These are phyloP conservation scores for Podaxis carcinomalis DNA, from an alignment of 768 basidiomycete genomes.

Conservation along the genomic window DNA sequence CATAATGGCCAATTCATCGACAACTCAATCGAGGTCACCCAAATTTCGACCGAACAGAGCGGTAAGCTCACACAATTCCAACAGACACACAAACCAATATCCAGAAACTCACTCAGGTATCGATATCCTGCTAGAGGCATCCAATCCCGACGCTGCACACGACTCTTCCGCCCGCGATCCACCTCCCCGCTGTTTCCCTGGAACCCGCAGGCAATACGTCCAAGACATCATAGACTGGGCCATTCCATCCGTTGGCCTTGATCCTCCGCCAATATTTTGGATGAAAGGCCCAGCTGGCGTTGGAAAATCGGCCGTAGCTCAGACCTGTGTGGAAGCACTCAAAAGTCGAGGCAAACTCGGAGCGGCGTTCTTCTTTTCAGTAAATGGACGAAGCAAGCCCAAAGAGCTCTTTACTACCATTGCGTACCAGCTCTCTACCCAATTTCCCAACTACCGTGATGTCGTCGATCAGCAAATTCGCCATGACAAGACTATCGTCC, in stretches of 20 bases:
- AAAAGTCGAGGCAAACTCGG: not conserved
- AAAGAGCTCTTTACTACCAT: not conserved
- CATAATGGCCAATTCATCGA: not conserved
- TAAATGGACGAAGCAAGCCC: not conserved
- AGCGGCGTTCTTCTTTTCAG: not conserved
- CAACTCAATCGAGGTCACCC: not conserved
- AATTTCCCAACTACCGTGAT: not conserved
- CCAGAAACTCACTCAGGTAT: not conserved
- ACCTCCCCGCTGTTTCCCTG: not conserved
- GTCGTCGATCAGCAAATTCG: not conserved
- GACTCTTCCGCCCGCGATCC: not conserved
- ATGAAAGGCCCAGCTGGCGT: not conserved
- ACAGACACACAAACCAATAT: not conserved
- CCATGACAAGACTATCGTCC: not conserved
- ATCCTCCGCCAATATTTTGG: not conserved
- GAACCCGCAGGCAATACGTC: constrained; percentile 5
- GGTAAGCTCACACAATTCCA: not conserved
- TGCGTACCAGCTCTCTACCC: constrained; percentile 2
- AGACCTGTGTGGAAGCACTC: not conserved
- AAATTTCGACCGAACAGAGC: not conserved
- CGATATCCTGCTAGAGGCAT: not conserved
- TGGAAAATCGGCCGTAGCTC: not conserved
- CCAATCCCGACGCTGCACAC: not conserved
- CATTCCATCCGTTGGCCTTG: not conserved
- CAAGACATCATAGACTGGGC: constrained; percentile 7